These are phyloP conservation scores for Candida ficus DNA, from an alignment of 805 yeast species.

Conservation along the genomic window DNA sequence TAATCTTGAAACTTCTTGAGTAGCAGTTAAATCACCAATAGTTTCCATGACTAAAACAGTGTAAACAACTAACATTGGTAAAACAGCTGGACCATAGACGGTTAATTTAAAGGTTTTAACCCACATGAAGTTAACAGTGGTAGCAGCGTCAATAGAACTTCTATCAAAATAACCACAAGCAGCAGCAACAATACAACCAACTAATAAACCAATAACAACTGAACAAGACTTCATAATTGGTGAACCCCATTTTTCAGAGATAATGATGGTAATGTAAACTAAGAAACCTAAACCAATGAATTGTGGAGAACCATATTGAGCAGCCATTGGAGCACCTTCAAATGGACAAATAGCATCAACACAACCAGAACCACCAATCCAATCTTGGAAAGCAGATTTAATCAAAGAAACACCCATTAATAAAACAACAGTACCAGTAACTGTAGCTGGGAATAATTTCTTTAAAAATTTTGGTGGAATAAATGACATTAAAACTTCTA, in stretches of 20 bases:
- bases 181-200: conserved; percentile 90
- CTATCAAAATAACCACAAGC: conserved; percentile 80
- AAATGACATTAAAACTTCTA: conserved; percentile 71
- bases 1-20: conserved; percentile 82
- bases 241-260: conserved; percentile 84
- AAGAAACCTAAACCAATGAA: conserved; percentile 84
- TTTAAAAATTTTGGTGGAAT: conserved; percentile 70
- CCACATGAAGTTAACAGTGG: conserved; percentile 86
- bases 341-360: conserved; percentile 42
- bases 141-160: conserved; percentile 58
- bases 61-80: conserved; percentile 81
- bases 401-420: conserved; percentile 74
- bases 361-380: conserved; percentile 85
- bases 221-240: conserved; percentile 95
- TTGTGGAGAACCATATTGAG: conserved; percentile 84
- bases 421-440: conserved; percentile 88
- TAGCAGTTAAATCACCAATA: conserved; percentile 91
- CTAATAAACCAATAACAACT: conserved; percentile 75
- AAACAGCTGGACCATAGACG: conserved; percentile 79
- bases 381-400: conserved; percentile 71
- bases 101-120: conserved; percentile 71
- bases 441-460: conserved; percentile 78
- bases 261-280: conserved; percentile 66
- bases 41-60: conserved; percentile 84
- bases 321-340: conserved; percentile 48